Conservation (phyloP, 345 rosid species). For the Hibiscus syriacus region DNA sequence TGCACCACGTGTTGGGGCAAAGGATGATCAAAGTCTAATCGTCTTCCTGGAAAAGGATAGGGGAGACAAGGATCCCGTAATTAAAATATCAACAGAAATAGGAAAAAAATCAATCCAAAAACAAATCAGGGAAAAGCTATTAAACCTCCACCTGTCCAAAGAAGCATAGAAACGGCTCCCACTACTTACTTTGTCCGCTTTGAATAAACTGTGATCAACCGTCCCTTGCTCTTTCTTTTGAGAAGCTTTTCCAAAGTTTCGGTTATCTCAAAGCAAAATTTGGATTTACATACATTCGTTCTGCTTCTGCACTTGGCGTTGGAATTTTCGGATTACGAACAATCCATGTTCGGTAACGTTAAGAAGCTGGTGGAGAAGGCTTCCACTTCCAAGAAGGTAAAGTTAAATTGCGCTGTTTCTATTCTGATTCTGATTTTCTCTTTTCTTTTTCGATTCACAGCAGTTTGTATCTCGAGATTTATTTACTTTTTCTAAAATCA, state of each 20-base stretch:
- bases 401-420: too few species aligned
- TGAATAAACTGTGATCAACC: slow-evolving; percentile 15
- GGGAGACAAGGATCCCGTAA: slow-evolving; percentile 9
- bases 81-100: neutral
- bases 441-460: neutral
- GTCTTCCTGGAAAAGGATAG: neutral
- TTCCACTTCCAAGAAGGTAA: slow-evolving; percentile 38
- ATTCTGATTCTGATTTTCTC: neutral
- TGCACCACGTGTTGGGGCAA: neutral
- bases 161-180: slow-evolving; percentile 10
- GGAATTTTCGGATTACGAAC: neutral
- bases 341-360: slow-evolving; percentile 45
- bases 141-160: slow-evolving; percentile 35
- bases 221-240: neutral
- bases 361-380: slow-evolving; percentile 69
- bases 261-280: slow-evolving; percentile 22
- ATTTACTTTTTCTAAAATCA: neutral
- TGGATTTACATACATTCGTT: neutral
- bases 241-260: neutral
- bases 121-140: slow-evolving; percentile 13
- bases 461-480: neutral
- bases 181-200: slow-evolving; percentile 2
- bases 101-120: neutral
- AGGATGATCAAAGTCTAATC: neutral
- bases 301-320: neutral